Evolutionary conservation across 1,139 yeast genomes (phyloP).

Genomic region (Sporopachydermia cereana): DNA sequence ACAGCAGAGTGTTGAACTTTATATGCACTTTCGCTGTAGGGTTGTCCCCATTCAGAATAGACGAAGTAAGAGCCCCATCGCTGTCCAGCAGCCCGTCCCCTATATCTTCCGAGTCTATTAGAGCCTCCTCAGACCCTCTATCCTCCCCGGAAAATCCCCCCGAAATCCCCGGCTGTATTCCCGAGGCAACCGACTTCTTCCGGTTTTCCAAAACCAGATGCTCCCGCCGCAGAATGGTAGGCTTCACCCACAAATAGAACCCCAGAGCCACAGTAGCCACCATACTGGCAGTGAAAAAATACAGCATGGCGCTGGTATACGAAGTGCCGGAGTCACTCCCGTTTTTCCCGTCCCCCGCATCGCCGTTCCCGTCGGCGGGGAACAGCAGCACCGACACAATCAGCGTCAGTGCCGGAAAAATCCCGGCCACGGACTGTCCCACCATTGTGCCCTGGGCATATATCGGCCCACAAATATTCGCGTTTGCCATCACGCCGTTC

Average conservation of each 20-base stretch:
- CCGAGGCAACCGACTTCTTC: background rate
- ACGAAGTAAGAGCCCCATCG: background rate
- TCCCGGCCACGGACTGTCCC: slow-evolving; percentile 93
- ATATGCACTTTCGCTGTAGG: slow-evolving; percentile 21
- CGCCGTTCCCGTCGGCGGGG: slow-evolving; percentile 9
- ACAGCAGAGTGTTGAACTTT: slow-evolving; percentile 41
- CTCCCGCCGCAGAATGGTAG: background rate
- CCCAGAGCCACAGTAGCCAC: slow-evolving; percentile 40
- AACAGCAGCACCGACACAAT: slow-evolving; percentile 47
- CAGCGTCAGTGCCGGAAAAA: slow-evolving; percentile 70
- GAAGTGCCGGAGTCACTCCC: slow-evolving; percentile 12
- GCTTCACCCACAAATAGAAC: background rate
- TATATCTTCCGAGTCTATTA: background rate
- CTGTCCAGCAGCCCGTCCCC: background rate
- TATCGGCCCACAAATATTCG: slow-evolving; percentile 63
- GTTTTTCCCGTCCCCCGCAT: background rate
- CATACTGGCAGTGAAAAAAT: slow-evolving; percentile 60
- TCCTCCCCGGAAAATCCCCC: background rate
- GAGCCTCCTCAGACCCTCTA: background rate
- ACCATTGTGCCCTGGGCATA: slow-evolving; percentile 86
- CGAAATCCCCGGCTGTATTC: background rate
- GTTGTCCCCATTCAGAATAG: slow-evolving; percentile 5
- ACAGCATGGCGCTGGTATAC: slow-evolving; percentile 36
- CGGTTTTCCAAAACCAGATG: background rate
- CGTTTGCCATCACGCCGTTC: slow-evolving; percentile 84